These are phyloP conservation scores for Blastobotrys peoriensis DNA, from an alignment of 805 yeast genomes.

Conservation along the genomic window DNA sequence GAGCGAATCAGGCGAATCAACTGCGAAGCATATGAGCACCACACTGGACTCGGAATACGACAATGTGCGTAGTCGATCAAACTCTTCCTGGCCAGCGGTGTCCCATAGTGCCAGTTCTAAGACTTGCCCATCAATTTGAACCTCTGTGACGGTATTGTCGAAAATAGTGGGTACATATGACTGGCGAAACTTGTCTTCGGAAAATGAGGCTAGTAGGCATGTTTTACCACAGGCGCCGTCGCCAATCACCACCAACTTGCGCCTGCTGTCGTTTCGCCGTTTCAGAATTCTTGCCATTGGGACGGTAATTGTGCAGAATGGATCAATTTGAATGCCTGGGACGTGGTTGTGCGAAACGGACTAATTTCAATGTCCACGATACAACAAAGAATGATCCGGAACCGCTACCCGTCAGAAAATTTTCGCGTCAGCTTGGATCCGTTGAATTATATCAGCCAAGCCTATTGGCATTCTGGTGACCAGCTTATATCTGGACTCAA, in stretches of 20 bases:
- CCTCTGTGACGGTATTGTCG: conserved; percentile 86
- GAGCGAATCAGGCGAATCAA: conserved; percentile 75
- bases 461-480: too few species aligned
- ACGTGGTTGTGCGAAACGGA: background rate
- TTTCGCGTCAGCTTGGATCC: too few species aligned
- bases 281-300: background rate
- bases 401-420: too few species aligned
- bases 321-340: background rate
- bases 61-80: conserved; percentile 74
- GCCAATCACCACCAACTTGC: conserved; percentile 70
- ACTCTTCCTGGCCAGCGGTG: conserved; percentile 86
- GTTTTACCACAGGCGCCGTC: conserved; percentile 87
- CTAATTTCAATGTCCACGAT: too few species aligned
- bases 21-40: conserved; percentile 74
- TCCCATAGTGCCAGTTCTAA: conserved; percentile 87
- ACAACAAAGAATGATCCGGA: too few species aligned
- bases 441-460: too few species aligned
- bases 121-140: conserved; percentile 88
- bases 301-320: background rate
- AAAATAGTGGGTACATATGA: conserved; percentile 82
- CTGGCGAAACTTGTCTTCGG: conserved; percentile 60
- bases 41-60: conserved; percentile 82
- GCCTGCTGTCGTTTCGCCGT: background rate
- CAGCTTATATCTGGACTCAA: too few species aligned
- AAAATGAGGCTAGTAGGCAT: conserved; percentile 51